phyloP scores from a whole-genome alignment of 1,139 yeast species.

The Candida mesenterica region DNA sequence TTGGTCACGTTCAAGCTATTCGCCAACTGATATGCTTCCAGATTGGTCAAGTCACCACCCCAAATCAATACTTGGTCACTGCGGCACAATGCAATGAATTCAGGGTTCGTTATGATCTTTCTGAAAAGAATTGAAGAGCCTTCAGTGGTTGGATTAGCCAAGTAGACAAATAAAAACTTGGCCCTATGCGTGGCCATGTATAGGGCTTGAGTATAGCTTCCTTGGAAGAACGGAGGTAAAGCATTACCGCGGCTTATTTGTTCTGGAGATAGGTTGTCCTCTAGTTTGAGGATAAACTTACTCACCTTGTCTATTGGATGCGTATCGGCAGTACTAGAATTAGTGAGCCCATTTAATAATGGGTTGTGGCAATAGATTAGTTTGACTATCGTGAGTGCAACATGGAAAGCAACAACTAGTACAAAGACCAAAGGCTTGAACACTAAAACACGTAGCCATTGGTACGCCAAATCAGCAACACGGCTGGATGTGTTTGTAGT shows the following conservation, averaged over 20 bases:
- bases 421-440: constrained; percentile 31
- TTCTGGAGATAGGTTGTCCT: constrained; percentile 31
- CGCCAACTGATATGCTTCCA: constrained; percentile 85
- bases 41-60: constrained; percentile 83
- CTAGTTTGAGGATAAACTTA: constrained; percentile 34
- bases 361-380: constrained; percentile 1
- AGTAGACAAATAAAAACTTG: constrained; percentile 67
- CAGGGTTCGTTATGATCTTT: constrained; percentile 54
- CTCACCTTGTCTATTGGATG: constrained; percentile 38
- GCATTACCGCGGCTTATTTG: constrained; percentile 14
- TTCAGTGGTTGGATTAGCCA: constrained; percentile 75
- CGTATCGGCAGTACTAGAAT: constrained; percentile 2
- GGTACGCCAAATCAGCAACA: background rate
- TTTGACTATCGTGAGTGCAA: background rate
- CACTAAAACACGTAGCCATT: constrained; percentile 19
- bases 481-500: background rate
- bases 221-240: constrained; percentile 57
- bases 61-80: constrained; percentile 56
- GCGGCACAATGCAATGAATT: constrained; percentile 45
- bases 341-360: background rate
- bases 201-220: constrained; percentile 76
- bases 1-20: constrained; percentile 69
- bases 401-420: background rate
- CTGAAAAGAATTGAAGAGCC: constrained; percentile 53
- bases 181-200: constrained; percentile 65